Conservation (phyloP, 495 filamentous ascomycete genomes). For the Sabuloglossum arenarium region DNA sequence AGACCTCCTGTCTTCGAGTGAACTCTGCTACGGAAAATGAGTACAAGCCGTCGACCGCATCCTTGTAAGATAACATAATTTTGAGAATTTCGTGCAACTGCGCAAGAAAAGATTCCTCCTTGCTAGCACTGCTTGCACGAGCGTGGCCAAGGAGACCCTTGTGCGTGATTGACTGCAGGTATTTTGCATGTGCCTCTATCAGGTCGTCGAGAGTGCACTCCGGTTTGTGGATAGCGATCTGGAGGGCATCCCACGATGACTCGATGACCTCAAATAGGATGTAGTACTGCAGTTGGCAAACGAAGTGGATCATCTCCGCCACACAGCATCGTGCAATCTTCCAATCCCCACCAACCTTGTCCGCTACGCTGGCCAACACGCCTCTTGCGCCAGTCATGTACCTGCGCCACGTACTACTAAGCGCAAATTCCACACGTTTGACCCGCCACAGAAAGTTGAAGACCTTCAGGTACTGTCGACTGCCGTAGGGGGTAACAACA, state of each 20-base stretch:
- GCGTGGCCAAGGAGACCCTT: conserved; percentile 77
- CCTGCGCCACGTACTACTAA: conserved; percentile 78
- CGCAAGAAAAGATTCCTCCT: conserved; percentile 62
- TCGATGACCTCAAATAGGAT: conserved; percentile 98
- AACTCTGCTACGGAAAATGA: conserved; percentile 86
- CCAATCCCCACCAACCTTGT: conserved; percentile 65
- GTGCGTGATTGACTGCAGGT: conserved; percentile 83
- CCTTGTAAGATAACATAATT: conserved; percentile 83
- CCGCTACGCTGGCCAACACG: conserved; percentile 64
- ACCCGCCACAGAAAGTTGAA: conserved; percentile 99
- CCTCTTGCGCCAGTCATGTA: conserved; percentile 91
- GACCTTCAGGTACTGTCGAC: conserved; percentile 90
- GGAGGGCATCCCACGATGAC: conserved; percentile 72
- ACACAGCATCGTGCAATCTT: conserved; percentile 69
- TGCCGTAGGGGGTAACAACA: conserved; percentile 86
- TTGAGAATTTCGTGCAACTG: conserved; percentile 87
- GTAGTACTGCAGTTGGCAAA: conserved; percentile 94
- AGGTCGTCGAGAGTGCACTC: conserved; percentile 86
- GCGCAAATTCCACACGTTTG: conserved; percentile 90
- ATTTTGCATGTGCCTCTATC: conserved; percentile 74
- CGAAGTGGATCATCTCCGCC: conserved; percentile 97
- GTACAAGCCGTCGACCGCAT: conserved; percentile 86
- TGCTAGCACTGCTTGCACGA: conserved; percentile 14
- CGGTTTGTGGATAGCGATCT: conserved; percentile 56
- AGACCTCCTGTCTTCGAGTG: conserved; percentile 68